Base-by-base conservation (phyloP, 148 eudicot genomes). In the Amaranthus palmeri region DNA sequence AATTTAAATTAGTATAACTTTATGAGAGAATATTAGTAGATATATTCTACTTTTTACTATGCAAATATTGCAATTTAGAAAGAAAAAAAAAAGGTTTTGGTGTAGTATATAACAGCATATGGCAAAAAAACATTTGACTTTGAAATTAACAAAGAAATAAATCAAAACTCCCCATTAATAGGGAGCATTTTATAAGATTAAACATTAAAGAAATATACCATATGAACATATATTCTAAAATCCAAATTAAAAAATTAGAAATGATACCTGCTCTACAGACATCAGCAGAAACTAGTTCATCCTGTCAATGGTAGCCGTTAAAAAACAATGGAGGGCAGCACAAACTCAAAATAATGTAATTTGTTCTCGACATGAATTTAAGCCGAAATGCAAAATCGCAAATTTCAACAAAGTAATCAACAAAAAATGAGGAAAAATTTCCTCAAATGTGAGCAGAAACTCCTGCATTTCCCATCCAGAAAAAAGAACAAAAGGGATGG, bases 401-500 rank as follows among this genome's bases (percentile, higher is more conserved):
- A 40, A 41, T 53, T 45, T 4, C 4, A 56, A 46, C 25, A 70
- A 62, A 52, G 12, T 51, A 72, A 7, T 43, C 62, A 60, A 60
- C 10, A 55, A 7, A 51, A 36, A 15, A 57, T 25, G n/a, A 9
- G 45, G 53, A 67, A 54, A 72, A 40, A 67, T 40, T 44, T 58
- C 69, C 25, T 18, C 15, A 13, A 57, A 46, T 47, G 36, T 51
- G 61, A 72, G 15, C 63, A 60, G 42, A 50, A 67, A 57, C 57
- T 54, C 75, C 63, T 25, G 52, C 42, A 49, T 40, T 74, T 67
- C 41, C 55, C 60, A 60, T 49, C 45, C 72, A 59, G 54, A 58
- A 50, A 58, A 68, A 43, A 4, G 59, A 12, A 50, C 42, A 67
- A n/a, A 43, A 67, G 36, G 43, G 41, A 52, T 54, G 64, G 77